Base-by-base conservation (phyloP, 73 alveolate genomes). In the Paramecium bursaria region DNA sequence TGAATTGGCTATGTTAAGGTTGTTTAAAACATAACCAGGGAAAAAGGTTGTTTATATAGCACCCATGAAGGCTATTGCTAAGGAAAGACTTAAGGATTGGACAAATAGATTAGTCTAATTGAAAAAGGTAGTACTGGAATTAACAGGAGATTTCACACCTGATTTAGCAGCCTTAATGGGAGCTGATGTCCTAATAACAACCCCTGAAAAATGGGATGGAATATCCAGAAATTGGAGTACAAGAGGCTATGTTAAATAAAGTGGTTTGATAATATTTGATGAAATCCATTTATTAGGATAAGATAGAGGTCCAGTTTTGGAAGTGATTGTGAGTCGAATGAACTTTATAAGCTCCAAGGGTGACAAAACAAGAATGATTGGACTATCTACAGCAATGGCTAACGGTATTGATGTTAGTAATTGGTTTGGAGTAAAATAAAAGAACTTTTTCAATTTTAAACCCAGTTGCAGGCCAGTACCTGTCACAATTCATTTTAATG, bases 121-220 rank as follows among this genome's bases (percentile, higher is more conserved):
- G 51, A 92, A 92, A 22, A 96, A 96, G 54, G 93, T 50, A 35
- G 98, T 96, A 26, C 86, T 95, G 30, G 99, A 96, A 91, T 82
- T 95, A 75, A 93, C 99, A 10, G 99, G 99, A 4, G 99, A 98
- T 90, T 91, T 87, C 76, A 98, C 99, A 1, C 99, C 99, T 13
- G 99, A 98, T 86, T 85, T 95, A 46, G 86, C 25, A 7, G 86
- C 94, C 46, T 2, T 91, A 26, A 54, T 75, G 19, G 33, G 26
- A 4, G 94, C 97, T 21, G 95, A 92, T 85, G 95, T 94, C 4
- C 90, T 96, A 51, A 93, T 96, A 48, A 96, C 99, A 22, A 96
- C 99, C 14, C 99, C 99, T 25, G 99, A 96, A 90, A 98, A 98
- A 91, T 98, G 99, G 99, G 99, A 98, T 86, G 99, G 99, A 88